phyloP scores from a whole-genome alignment of 805 yeast genomes.

The Saccharomycopsis babjevae region DNA sequence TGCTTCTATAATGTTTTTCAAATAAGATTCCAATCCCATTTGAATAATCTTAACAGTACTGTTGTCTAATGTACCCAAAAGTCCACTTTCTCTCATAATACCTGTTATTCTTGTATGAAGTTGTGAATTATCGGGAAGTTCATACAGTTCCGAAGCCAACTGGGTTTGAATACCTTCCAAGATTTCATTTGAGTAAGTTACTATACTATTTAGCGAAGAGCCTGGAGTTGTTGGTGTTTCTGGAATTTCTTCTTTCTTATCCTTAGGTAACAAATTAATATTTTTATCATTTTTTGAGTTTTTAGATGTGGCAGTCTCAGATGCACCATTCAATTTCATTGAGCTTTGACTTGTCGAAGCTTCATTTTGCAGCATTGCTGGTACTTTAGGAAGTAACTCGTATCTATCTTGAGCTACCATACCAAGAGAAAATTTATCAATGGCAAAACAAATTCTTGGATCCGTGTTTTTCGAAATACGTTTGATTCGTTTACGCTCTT shows the following conservation, averaged over 20 bases:
- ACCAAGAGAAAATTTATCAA: conserved; percentile 12
- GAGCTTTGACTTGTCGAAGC: conserved; percentile 3
- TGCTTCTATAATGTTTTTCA: conserved; percentile 63
- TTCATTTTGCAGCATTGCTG: conserved; percentile 26
- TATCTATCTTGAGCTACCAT: conserved; percentile 21
- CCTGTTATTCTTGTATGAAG: conserved; percentile 65
- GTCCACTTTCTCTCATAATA: conserved; percentile 81
- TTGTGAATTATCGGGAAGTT: conserved; percentile 70
- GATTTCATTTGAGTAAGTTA: conserved; percentile 89
- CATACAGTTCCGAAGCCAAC: conserved; percentile 63
- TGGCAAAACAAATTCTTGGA: conserved; percentile 31
- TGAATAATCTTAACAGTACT: conserved; percentile 67
- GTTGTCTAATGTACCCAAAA: conserved; percentile 70
- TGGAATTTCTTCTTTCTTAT: not conserved
- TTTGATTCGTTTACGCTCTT: conserved; percentile 79
- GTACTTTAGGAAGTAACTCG: conserved; percentile 55
- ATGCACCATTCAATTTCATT: not conserved
- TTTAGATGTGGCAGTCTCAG: not conserved
- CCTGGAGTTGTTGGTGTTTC: not conserved
- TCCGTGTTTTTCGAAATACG: conserved; percentile 83
- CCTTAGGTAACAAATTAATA: conserved; percentile 9
- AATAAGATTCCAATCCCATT: conserved; percentile 73
- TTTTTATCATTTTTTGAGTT: conserved; percentile 5
- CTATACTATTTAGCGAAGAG: conserved; percentile 31
- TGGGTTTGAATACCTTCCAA: conserved; percentile 78